Percentiles rank a stretch among this genome's conserved stretches.
Evolutionary conservation across 1,284 basidiomycete genomes (phyloP).

Genomic region (Ustilago sp.): DNA sequence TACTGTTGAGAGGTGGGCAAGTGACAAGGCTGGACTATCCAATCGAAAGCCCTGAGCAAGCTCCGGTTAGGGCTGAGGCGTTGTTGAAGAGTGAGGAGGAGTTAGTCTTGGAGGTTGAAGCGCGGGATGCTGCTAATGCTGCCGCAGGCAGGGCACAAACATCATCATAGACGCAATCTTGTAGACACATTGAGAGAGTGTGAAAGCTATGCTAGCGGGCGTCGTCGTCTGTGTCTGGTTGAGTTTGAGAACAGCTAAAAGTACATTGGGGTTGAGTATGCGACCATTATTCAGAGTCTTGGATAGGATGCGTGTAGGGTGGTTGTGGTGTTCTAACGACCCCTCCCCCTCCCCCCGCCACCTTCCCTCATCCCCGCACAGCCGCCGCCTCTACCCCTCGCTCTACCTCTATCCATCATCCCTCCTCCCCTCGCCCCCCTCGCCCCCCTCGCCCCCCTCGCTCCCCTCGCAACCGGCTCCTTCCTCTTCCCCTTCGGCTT

Average conservation of each 20-base stretch:
- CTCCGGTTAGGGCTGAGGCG: constrained; percentile 43
- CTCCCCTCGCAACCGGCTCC: constrained; percentile 38
- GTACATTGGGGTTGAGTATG: background rate
- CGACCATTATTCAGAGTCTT: background rate
- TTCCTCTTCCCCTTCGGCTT: constrained; percentile 80
- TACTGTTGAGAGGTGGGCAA: constrained; percentile 61
- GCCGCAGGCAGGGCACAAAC: constrained; percentile 6
- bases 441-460: constrained; percentile 26
- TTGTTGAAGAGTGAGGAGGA: constrained; percentile 51
- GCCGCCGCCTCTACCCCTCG: constrained; percentile 53
- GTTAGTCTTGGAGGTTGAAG: constrained; percentile 44
- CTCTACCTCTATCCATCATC: constrained; percentile 51
- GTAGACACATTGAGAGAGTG: no score
- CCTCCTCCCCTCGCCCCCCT: constrained; percentile 43
- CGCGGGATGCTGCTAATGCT: constrained; percentile 40
- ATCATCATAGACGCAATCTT: background rate
- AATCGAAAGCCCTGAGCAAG: constrained; percentile 38
- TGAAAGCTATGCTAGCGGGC: no score
- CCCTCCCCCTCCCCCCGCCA: constrained; percentile 25
- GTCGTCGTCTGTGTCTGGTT: background rate
- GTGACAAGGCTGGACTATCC: constrained; percentile 61
- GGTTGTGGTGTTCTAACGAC: background rate
- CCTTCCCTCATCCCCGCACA: constrained; percentile 30
- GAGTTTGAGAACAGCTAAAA: constrained; percentile 7
- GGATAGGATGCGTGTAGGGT: constrained; percentile 2